Evolutionary conservation across 192 early-diverging fungal genomes (phyloP).

Genomic region (Gigaspora rosea): DNA sequence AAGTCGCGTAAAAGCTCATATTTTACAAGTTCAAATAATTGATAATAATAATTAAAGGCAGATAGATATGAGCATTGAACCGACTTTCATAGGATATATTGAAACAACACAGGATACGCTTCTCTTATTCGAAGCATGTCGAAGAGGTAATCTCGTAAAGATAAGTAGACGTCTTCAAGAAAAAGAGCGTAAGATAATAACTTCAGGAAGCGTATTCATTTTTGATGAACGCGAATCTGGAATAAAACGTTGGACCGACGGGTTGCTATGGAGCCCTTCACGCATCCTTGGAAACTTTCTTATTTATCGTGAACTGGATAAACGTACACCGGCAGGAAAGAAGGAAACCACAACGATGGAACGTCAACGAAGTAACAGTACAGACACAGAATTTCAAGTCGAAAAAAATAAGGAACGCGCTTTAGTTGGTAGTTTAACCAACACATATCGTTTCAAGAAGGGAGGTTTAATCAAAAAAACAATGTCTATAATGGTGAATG

Average conservation of each 20-base stretch:
- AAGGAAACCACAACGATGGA: constrained; percentile 52
- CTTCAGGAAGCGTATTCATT: constrained; percentile 79
- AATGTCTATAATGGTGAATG: constrained; percentile 71
- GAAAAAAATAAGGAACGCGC: constrained; percentile 58
- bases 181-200: constrained; percentile 67
- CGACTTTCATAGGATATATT: constrained; percentile 67
- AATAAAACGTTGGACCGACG: constrained; percentile 89
- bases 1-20: constrained; percentile 6
- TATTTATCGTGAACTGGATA: constrained; percentile 75
- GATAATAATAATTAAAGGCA: not conserved
- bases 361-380: constrained; percentile 25
- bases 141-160: constrained; percentile 64
- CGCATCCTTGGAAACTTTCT: constrained; percentile 81
- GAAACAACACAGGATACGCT: constrained; percentile 78
- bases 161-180: constrained; percentile 74
- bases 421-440: constrained; percentile 57
- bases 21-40: not conserved
- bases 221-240: constrained; percentile 84
- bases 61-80: constrained; percentile 48
- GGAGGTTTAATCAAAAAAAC: constrained; percentile 78
- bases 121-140: constrained; percentile 77
- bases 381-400: constrained; percentile 40
- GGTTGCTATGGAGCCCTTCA: constrained; percentile 80
- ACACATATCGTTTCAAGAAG: constrained; percentile 58
- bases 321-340: constrained; percentile 45